Evolutionary conservation across 2,329 filamentous ascomycete genomes (phyloP).

Genomic region (Claviceps pusilla): DNA sequence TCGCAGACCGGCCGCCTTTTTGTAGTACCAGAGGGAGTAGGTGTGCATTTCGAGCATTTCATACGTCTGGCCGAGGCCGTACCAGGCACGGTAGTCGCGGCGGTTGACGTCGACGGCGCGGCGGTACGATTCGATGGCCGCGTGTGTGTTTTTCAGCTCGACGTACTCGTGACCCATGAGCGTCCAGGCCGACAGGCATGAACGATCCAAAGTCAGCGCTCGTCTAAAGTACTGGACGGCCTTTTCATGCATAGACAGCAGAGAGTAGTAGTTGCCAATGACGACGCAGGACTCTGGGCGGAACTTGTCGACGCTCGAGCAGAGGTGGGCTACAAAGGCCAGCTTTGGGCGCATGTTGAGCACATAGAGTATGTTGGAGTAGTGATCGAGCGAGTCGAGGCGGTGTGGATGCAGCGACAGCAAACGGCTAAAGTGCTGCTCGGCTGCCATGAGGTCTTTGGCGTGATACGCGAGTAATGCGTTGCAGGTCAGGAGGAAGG

Average conservation of each 20-base stretch:
- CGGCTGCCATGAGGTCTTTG: slow-evolving; percentile 58
- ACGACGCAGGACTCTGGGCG: slow-evolving; percentile 93
- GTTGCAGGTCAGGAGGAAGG: slow-evolving; percentile 80
- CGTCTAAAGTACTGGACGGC: slow-evolving; percentile 95
- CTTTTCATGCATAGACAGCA: slow-evolving; percentile 91
- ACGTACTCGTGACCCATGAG: slow-evolving; percentile 98
- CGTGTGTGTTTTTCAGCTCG: slow-evolving; percentile 95
- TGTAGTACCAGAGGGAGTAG: slow-evolving; percentile 95
- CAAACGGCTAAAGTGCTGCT: slow-evolving; percentile 59
- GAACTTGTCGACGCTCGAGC: slow-evolving; percentile 86
- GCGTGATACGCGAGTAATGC: slow-evolving; percentile 82
- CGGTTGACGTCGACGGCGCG: slow-evolving; percentile 91
- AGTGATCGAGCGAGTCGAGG: slow-evolving; percentile 84
- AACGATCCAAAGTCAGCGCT: slow-evolving; percentile 76
- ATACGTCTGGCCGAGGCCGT: slow-evolving; percentile 90
- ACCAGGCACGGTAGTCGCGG: slow-evolving; percentile 95
- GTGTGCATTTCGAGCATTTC: slow-evolving; percentile 97
- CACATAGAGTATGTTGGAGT: slow-evolving; percentile 94
- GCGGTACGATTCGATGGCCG: slow-evolving; percentile 91
- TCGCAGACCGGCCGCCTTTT: slow-evolving; percentile 81
- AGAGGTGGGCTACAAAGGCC: slow-evolving; percentile 81
- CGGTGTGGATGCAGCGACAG: slow-evolving; percentile 60
- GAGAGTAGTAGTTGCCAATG: slow-evolving; percentile 90
- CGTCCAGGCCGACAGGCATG: slow-evolving; percentile 90
- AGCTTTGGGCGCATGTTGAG: slow-evolving; percentile 77